These are phyloP conservation scores for Streptanthus diversifolius DNA, from an alignment of 345 rosid genomes.

Conservation along the genomic window DNA sequence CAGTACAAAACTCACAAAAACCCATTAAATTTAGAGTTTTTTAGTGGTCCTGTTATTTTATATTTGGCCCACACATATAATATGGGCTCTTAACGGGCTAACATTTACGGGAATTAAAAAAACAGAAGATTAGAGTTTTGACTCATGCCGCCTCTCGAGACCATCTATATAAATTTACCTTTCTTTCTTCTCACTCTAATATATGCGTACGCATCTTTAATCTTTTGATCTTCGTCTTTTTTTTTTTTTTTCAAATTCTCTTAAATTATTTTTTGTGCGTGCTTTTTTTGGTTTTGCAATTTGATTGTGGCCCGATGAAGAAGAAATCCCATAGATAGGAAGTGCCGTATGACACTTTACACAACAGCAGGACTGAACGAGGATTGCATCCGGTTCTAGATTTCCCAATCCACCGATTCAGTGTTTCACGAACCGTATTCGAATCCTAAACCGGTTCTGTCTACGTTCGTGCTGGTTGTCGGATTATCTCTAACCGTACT, in stretches of 20 bases:
- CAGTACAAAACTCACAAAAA: too few relatives aligned
- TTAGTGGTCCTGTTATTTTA: background rate
- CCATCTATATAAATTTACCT: background rate
- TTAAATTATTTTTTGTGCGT: too few relatives aligned
- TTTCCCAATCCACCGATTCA: conserved; percentile 14
- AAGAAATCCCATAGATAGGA: conserved; percentile 50
- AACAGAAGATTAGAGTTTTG: background rate
- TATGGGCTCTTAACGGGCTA: background rate
- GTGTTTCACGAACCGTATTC: background rate
- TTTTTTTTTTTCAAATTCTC: too few relatives aligned
- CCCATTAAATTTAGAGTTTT: too few relatives aligned
- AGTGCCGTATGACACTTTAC: conserved; percentile 66
- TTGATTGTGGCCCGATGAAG: conserved; percentile 19
- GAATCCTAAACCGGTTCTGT: conserved; percentile 1
- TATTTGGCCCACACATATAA: background rate
- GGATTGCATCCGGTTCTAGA: conserved; percentile 4
- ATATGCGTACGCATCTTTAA: background rate
- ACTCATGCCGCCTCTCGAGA: background rate
- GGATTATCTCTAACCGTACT: background rate
- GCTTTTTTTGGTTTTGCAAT: too few relatives aligned
- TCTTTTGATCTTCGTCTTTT: background rate
- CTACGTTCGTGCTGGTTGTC: background rate
- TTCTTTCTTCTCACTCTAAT: background rate
- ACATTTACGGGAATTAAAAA: background rate
- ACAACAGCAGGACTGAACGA: conserved; percentile 25